phyloP scores from a whole-genome alignment of 2,329 filamentous ascomycete species.

The Colletotrichum coccodes region DNA sequence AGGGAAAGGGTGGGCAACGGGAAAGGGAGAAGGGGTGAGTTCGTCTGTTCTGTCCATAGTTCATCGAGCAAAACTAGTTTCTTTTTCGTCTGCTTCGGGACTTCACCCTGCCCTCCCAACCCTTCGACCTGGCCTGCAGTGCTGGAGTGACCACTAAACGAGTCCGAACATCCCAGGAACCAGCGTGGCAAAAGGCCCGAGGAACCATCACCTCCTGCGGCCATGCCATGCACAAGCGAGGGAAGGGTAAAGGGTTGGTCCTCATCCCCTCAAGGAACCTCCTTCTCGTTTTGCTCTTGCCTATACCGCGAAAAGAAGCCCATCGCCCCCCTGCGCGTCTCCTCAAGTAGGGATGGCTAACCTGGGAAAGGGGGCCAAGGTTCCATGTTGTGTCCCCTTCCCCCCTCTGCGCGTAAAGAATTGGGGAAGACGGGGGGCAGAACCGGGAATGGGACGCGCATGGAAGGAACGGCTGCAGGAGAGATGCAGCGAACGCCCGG shows the following conservation, averaged over 20 bases:
- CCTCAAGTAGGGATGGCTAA: background rate
- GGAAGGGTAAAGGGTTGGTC: background rate
- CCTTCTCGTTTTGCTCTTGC: background rate
- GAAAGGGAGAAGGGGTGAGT: background rate
- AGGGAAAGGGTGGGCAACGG: background rate
- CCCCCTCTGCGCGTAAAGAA: background rate
- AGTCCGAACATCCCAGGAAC: too few relatives aligned
- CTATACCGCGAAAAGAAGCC: background rate
- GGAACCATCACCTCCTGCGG: background rate
- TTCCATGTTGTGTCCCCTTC: too few relatives aligned
- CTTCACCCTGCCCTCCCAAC: background rate
- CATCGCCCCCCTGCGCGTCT: background rate
- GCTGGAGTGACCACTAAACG: background rate
- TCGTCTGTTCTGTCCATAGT: slow-evolving; percentile 13
- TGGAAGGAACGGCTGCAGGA: slow-evolving; percentile 3
- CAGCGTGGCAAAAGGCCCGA: background rate
- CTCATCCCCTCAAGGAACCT: background rate
- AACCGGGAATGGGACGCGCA: background rate
- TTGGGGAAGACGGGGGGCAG: background rate
- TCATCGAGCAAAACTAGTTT: slow-evolving; percentile 10
- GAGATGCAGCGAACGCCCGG: background rate
- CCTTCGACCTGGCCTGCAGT: too few relatives aligned
- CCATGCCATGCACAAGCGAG: background rate
- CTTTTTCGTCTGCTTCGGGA: background rate
- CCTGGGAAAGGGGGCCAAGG: too few relatives aligned